Base-by-base conservation (phyloP, 257 asterid genomes). In the Rehmannia glutinosa region DNA sequence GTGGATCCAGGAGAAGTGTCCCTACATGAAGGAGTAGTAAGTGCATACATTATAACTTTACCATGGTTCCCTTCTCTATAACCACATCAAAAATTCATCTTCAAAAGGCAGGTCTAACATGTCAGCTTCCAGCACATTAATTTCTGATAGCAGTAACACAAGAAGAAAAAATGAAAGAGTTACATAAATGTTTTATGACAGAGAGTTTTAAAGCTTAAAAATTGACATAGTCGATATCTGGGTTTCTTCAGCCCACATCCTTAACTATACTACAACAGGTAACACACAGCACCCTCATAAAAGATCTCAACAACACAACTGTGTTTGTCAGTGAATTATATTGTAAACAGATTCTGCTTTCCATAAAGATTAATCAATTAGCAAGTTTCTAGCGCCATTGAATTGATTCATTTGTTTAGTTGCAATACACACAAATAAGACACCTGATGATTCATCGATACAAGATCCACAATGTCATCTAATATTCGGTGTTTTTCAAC, bases 1-100 rank as follows among this genome's bases (percentile, higher is more conserved):
- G n/a, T n/a, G n/a, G n/a, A n/a, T n/a, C n/a, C n/a, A n/a, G n/a
- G n/a, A n/a, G n/a, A n/a, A n/a, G n/a, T n/a, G n/a, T n/a, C n/a
- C n/a, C n/a, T 52, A 68, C 11, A 35, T 50, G 33, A 6, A 30
- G 15, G 41, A 42, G 56, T 8, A n/a, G 17, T n/a, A 38, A 60
- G 52, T 3, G 41, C 9, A 60, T 39, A 32, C 43, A 21, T 24
- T 71, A 16, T 25, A 47, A 74, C 13, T 49, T 69, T 93, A 93
- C 99, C 97, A 93, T 93, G 65, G 96, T 88, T 81, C 99, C 99
- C 78, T 93, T 93, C 92, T 93, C 99, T 79, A 93, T 72, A 73
- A 93, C 91, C 63, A 90, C 95, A 67, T 90, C 99, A 78, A 90
- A 90, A 69, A 78, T 69, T 78, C 96, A 59, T 86, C 81, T 21